phyloP scores from a whole-genome alignment of 2,329 filamentous ascomycete genomes.

The Fusarium stilboides region DNA sequence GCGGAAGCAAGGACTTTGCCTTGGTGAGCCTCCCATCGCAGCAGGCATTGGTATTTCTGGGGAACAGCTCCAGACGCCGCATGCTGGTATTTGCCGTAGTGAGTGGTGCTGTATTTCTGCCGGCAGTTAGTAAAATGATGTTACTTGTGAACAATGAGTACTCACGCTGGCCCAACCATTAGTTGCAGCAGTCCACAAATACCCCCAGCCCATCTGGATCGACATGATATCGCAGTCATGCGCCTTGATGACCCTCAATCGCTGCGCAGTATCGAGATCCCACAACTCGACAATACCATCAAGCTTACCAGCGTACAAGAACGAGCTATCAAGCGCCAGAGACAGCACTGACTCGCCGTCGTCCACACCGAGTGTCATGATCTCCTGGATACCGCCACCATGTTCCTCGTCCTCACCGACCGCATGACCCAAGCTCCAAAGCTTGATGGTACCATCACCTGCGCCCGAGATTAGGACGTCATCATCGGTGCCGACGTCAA shows the following conservation, averaged over 20 bases:
- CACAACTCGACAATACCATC: constrained; percentile 93
- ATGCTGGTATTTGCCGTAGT: constrained; percentile 71
- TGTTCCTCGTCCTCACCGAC: constrained; percentile 59
- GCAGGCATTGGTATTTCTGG: constrained; percentile 85
- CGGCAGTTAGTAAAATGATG: constrained; percentile 5
- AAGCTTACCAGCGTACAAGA: constrained; percentile 91
- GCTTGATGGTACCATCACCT: constrained; percentile 92
- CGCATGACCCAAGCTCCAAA: constrained; percentile 80
- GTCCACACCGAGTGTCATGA: constrained; percentile 75
- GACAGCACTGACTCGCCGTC: constrained; percentile 79
- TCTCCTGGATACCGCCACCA: constrained; percentile 75
- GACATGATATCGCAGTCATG: constrained; percentile 88
- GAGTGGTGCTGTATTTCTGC: constrained; percentile 77
- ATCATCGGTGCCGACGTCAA: constrained; percentile 78
- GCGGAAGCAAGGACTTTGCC: constrained; percentile 91
- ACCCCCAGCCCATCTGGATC: constrained; percentile 86
- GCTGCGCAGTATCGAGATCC: constrained; percentile 95
- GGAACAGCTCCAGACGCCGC: constrained; percentile 71
- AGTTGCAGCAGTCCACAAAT: constrained; percentile 90
- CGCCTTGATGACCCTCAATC: constrained; percentile 87
- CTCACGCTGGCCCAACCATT: constrained; percentile 87
- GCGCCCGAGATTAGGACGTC: constrained; percentile 92
- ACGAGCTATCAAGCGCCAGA: constrained; percentile 88
- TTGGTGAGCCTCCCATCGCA: constrained; percentile 85
- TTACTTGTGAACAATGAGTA: not conserved